Conservation (phyloP, 2,329 filamentous ascomycete species). For the Calonectria naviculata region DNA sequence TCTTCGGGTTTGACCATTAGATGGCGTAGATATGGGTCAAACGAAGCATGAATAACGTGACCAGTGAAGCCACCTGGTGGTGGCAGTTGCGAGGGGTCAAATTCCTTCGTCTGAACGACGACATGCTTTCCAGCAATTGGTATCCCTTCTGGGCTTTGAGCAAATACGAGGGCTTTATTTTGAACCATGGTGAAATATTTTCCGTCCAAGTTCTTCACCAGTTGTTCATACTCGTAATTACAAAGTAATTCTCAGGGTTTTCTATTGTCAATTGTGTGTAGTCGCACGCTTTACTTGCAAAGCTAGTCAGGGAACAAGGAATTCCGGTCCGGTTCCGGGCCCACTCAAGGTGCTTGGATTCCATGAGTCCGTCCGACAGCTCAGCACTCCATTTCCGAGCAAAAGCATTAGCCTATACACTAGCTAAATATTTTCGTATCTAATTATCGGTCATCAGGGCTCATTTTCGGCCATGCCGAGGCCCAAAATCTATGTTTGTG, state of each 20-base stretch:
- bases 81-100: conserved; percentile 65
- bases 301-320: too few relatives aligned
- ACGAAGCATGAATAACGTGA: conserved; percentile 75
- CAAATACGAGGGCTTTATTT: conserved; percentile 79
- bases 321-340: neutral
- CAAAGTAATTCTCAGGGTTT: too few relatives aligned
- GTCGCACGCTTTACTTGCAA: too few relatives aligned
- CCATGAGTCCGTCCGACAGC: neutral
- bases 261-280: too few relatives aligned
- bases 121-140: conserved; percentile 76
- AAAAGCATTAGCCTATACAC: too few relatives aligned
- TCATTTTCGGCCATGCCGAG: too few relatives aligned
- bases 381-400: too few relatives aligned
- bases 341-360: neutral
- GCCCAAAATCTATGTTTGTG: too few relatives aligned
- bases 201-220: too few relatives aligned
- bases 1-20: conserved; percentile 74
- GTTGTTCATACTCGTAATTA: too few relatives aligned
- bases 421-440: too few relatives aligned
- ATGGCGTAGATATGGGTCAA: conserved; percentile 80
- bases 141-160: conserved; percentile 68
- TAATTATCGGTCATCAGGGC: too few relatives aligned
- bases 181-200: conserved; percentile 51
- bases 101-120: conserved; percentile 67
- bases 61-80: conserved; percentile 66